Evolutionary conservation across 129 eudicot genomes (phyloP).

Genomic region (Flaveria ramosissima): DNA sequence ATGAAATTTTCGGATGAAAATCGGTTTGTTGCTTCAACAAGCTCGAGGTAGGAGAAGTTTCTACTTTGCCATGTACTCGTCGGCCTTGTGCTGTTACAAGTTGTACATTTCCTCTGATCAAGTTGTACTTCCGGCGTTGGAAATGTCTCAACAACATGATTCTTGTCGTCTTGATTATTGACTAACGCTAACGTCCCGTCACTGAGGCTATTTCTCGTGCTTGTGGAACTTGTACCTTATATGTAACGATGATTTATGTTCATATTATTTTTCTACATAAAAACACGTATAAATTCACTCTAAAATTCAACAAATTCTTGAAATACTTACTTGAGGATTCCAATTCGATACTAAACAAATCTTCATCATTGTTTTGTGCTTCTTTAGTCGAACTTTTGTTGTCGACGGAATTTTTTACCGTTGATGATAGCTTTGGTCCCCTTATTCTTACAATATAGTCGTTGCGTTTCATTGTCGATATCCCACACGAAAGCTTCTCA

Average conservation of each 20-base stretch:
- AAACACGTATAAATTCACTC: neutral
- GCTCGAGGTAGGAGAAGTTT: constrained; percentile 33
- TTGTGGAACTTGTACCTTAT: constrained; percentile 31
- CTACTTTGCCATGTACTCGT: constrained; percentile 14
- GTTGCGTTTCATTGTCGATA: constrained; percentile 46
- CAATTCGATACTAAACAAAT: constrained; percentile 52
- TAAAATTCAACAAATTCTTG: neutral
- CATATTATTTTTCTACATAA: neutral
- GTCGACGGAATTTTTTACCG: constrained; percentile 21
- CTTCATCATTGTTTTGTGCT: constrained; percentile 31
- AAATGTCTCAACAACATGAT: neutral
- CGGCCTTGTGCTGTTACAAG: constrained; percentile 45
- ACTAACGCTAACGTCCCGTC: constrained; percentile 9
- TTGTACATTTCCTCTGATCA: constrained; percentile 36
- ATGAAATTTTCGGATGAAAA: constrained; percentile 47
- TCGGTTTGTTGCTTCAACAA: constrained; percentile 46
- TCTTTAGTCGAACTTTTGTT: constrained; percentile 8
- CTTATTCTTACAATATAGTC: constrained; percentile 37
- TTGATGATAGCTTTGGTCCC: constrained; percentile 32
- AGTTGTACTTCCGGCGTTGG: neutral
- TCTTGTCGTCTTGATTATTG: constrained; percentile 27
- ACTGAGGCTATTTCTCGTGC: constrained; percentile 37
- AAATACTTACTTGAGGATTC: constrained; percentile 41
- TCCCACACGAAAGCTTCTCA: constrained; percentile 53
- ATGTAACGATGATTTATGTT: neutral